Conservation (phyloP, 148 eudicot species). For the Amaranthus palmeri region DNA sequence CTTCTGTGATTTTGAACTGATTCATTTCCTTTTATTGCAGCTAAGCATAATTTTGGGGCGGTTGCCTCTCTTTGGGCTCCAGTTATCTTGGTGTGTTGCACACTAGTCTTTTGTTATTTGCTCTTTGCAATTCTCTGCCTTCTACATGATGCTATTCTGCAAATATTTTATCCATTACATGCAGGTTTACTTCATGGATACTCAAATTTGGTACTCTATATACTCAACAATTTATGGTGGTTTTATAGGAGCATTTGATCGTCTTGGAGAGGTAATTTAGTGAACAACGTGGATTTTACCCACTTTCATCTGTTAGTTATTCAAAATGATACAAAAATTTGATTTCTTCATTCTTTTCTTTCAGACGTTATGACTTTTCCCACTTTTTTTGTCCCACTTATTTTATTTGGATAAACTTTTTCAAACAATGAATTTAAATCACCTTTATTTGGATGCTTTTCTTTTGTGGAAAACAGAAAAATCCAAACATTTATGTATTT, state of each 20-base stretch:
- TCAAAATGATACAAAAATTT: background rate
- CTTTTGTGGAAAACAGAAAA: conserved; percentile 1
- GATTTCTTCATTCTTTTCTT: background rate
- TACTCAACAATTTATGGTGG: conserved; percentile 89
- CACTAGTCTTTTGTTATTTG: conserved; percentile 7
- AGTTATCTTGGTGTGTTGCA: conserved; percentile 62
- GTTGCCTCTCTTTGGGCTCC: conserved; percentile 88
- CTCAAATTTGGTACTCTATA: conserved; percentile 87
- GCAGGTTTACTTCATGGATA: conserved; percentile 97
- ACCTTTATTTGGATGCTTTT: background rate
- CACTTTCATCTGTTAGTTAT: background rate
- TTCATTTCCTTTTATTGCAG: conserved; percentile 46
- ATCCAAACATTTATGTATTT: background rate
- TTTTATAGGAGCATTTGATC: conserved; percentile 82
- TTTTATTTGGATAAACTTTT: background rate
- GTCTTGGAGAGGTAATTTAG: conserved; percentile 82
- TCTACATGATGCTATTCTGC: conserved; percentile 9
- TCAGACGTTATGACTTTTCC: background rate
- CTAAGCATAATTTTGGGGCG: conserved; percentile 60
- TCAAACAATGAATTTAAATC: background rate
- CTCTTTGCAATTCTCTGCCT: conserved; percentile 4
- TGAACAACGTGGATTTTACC: background rate
- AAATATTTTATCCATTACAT: conserved; percentile 8
- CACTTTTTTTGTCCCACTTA: background rate
- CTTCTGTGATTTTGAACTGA: conserved; percentile 16